Conservation (phyloP, 805 yeast species). For the Wickerhamomyces mucosus region DNA sequence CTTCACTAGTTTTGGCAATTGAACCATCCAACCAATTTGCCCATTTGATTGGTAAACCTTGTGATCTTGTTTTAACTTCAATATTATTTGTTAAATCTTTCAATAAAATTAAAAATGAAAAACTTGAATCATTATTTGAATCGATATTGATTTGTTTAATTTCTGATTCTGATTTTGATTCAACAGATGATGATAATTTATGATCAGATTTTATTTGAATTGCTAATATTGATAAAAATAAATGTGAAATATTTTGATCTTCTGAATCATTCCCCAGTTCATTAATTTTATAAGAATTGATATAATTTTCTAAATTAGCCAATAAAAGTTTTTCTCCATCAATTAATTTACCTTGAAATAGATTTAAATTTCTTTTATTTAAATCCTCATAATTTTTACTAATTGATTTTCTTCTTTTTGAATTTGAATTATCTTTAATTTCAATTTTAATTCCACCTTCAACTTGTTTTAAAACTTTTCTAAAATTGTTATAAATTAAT, state of each 20-base stretch:
- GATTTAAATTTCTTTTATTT: slow-evolving; percentile 39
- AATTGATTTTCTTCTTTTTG: slow-evolving; percentile 16
- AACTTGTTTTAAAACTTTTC: slow-evolving; percentile 60
- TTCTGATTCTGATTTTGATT: slow-evolving; percentile 9
- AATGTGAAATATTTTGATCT: slow-evolving; percentile 36
- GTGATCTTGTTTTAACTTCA: slow-evolving; percentile 68
- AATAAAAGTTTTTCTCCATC: slow-evolving; percentile 85
- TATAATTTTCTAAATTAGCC: slow-evolving; percentile 78
- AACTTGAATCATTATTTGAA: slow-evolving; percentile 24
- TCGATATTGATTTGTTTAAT: slow-evolving; percentile 28
- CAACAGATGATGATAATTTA: slow-evolving; percentile 3
- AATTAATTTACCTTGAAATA: slow-evolving; percentile 65
- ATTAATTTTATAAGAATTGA: slow-evolving; percentile 29
- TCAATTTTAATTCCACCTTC: slow-evolving; percentile 66
- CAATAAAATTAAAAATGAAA: slow-evolving; percentile 61
- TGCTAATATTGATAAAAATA: slow-evolving; percentile 67
- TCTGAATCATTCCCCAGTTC: slow-evolving; percentile 15
- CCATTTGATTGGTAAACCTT: slow-evolving; percentile 88
- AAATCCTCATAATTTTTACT: slow-evolving; percentile 12
- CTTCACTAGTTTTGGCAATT: slow-evolving; percentile 11
- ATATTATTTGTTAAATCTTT: slow-evolving; percentile 75
- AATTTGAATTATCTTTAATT: slow-evolving; percentile 31
- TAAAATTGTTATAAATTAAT: slow-evolving; percentile 44
- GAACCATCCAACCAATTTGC: slow-evolving; percentile 68
- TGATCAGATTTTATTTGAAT: slow-evolving; percentile 24